Conservation (phyloP, 257 asterid species). For the Solanum corneliomulleri region DNA sequence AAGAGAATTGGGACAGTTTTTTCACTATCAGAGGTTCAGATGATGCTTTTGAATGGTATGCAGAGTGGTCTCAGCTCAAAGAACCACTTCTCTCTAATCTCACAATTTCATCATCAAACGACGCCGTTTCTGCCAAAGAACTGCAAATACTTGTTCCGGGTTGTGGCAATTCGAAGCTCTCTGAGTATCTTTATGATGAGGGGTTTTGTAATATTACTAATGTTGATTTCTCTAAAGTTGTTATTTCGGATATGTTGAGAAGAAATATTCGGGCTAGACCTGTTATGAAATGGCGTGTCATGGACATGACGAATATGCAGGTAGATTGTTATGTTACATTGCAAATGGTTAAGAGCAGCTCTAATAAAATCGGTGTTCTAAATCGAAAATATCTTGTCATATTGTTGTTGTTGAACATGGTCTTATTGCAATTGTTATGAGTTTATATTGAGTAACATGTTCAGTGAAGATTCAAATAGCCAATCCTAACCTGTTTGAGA, state of each 20-base stretch:
- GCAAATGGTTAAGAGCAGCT: not conserved
- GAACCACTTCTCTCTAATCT: slow-evolving; percentile 32
- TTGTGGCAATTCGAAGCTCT: slow-evolving; percentile 90
- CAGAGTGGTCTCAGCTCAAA: slow-evolving; percentile 71
- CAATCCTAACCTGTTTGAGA: not conserved
- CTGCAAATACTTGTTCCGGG: slow-evolving; percentile 69
- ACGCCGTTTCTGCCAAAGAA: slow-evolving; percentile 2
- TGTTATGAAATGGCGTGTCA: slow-evolving; percentile 87
- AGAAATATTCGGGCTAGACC: slow-evolving; percentile 68
- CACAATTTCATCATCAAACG: not conserved
- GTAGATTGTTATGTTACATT: not conserved
- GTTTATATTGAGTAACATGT: not conserved
- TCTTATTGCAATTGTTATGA: not conserved
- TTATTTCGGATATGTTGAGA: slow-evolving; percentile 66
- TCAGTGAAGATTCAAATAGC: not conserved
- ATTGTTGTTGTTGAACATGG: not conserved
- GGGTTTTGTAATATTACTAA: slow-evolving; percentile 63
- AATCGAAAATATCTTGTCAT: too few species aligned
- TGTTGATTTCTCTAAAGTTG: slow-evolving; percentile 89
- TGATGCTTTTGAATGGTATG: slow-evolving; percentile 91
- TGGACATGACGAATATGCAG: slow-evolving; percentile 94
- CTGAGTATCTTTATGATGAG: slow-evolving; percentile 70
- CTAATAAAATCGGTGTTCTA: not conserved
- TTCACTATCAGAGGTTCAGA: slow-evolving; percentile 62
- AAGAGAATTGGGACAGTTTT: slow-evolving; percentile 89